Conservation (phyloP, 139 green algal species). For the Gonium pectorale region DNA sequence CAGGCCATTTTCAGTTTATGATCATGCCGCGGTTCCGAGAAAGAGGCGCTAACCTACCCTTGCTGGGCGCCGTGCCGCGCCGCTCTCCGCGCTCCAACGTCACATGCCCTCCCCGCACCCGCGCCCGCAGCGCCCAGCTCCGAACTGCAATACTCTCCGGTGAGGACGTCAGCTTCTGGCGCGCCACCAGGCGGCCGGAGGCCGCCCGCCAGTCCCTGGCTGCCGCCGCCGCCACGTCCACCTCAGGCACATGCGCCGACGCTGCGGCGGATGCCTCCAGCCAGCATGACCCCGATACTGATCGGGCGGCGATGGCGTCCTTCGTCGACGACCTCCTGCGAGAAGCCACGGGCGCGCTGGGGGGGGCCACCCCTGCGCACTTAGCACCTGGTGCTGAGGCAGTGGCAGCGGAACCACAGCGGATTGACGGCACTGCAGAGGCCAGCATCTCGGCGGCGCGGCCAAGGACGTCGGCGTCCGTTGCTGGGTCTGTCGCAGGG, state of each 20-base stretch:
- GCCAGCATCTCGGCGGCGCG: no score
- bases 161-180: constrained; percentile 46
- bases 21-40: no score
- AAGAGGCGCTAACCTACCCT: no score
- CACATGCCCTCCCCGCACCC: not conserved
- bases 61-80: not conserved
- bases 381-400: no score
- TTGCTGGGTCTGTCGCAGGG: no score
- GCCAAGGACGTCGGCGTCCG: no score
- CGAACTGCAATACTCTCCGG: constrained; percentile 39
- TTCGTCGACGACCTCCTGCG: constrained; percentile 24
- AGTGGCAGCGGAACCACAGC: no score
- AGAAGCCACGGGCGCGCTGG: not conserved
- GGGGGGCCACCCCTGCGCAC: no score
- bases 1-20: no score
- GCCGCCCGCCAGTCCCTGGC: not conserved
- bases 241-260: not conserved
- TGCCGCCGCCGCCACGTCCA: not conserved
- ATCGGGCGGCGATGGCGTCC: not conserved
- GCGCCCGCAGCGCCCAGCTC: constrained; percentile 19
- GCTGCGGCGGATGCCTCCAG: not conserved
- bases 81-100: not conserved
- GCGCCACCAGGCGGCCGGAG: not conserved
- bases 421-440: not conserved
- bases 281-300: not conserved